Conservation (phyloP, 306 rosid species). For the Trifolium dubium region DNA sequence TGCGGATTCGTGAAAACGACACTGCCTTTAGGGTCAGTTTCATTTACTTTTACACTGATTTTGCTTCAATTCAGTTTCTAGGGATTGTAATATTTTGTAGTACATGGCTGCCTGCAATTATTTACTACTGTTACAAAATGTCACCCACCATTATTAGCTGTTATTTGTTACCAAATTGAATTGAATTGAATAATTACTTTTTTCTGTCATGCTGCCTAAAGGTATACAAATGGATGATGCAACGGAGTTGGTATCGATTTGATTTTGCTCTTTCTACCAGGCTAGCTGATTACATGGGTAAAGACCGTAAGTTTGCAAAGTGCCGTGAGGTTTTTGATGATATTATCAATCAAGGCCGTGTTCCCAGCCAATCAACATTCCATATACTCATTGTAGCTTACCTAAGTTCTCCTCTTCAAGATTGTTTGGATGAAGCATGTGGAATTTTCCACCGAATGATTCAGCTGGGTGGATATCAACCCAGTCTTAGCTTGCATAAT, state of each 20-base stretch:
- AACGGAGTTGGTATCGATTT: conserved; percentile 76
- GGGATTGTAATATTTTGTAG: too few relatives aligned
- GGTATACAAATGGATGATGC: conserved; percentile 99
- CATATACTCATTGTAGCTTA: conserved; percentile 88
- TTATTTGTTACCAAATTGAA: conserved; percentile 13
- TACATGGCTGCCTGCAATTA: too few relatives aligned
- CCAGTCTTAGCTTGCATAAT: conserved; percentile 87
- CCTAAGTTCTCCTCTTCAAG: conserved; percentile 78
- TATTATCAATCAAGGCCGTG: conserved; percentile 86
- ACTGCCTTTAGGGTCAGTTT: conserved; percentile 62
- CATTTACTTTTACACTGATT: too few relatives aligned
- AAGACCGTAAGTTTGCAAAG: conserved; percentile 82
- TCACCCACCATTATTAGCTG: background rate
- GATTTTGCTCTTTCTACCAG: conserved; percentile 88
- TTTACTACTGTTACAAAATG: background rate
- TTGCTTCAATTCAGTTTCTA: too few relatives aligned
- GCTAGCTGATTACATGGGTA: conserved; percentile 93
- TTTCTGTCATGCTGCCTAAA: conserved; percentile 16
- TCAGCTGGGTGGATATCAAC: conserved; percentile 93
- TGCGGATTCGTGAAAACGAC: conserved; percentile 88
- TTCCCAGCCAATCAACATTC: conserved; percentile 90
- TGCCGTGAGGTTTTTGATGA: conserved; percentile 93
- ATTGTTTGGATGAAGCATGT: conserved; percentile 90
- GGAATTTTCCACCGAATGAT: conserved; percentile 84
- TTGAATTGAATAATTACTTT: background rate